phyloP scores from a whole-genome alignment of 352 stramenopile genomes.

The Globisporangium viniferum region DNA sequence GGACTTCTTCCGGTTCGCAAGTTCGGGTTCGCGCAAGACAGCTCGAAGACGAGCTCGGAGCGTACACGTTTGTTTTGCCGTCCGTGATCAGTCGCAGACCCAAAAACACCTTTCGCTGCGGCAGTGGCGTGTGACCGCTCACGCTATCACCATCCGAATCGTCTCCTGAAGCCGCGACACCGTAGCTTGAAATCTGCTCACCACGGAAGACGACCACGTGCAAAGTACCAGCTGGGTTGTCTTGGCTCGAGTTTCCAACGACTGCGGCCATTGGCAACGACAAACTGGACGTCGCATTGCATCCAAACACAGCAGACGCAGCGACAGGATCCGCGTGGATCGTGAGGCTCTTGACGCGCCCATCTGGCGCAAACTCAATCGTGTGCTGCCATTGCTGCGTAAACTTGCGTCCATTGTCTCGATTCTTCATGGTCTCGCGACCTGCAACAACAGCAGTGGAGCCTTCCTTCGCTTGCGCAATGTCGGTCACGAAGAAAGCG shows the following conservation, averaged over 20 bases:
- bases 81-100: slow-evolving; percentile 73
- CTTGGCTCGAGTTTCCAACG: slow-evolving; percentile 71
- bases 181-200: slow-evolving; percentile 77
- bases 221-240: slow-evolving; percentile 72
- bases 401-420: slow-evolving; percentile 85
- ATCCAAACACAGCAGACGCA: slow-evolving; percentile 84
- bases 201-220: slow-evolving; percentile 79
- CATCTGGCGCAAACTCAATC: slow-evolving; percentile 85
- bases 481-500: slow-evolving; percentile 87
- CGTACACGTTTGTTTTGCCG: slow-evolving; percentile 88
- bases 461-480: slow-evolving; percentile 81
- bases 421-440: slow-evolving; percentile 87
- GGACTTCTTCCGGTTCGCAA: slow-evolving; percentile 49
- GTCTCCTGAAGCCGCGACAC: slow-evolving; percentile 44
- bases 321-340: slow-evolving; percentile 82
- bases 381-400: slow-evolving; percentile 90
- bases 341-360: slow-evolving; percentile 84
- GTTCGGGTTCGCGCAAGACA: slow-evolving; percentile 68
- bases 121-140: slow-evolving; percentile 36
- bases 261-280: slow-evolving; percentile 81
- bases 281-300: slow-evolving; percentile 82
- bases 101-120: slow-evolving; percentile 50
- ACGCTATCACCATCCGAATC: slow-evolving; percentile 44
- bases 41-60: slow-evolving; percentile 66
- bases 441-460: slow-evolving; percentile 80